phyloP scores from a whole-genome alignment of 1,284 basidiomycete genomes.

The Athelia psychrophila region DNA sequence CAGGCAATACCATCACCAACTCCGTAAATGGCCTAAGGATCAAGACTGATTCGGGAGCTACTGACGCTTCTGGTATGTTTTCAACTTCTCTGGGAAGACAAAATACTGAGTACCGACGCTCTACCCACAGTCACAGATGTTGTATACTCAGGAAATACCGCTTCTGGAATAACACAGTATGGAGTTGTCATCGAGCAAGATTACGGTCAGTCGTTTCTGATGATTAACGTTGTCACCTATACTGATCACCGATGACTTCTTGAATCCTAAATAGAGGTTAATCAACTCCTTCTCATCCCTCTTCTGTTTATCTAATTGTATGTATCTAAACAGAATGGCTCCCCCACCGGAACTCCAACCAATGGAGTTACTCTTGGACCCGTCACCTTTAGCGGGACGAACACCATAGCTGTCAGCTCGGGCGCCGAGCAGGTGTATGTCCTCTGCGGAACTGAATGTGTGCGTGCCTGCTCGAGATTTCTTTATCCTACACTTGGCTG shows the following conservation, averaged over 20 bases:
- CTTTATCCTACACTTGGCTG: too few relatives aligned
- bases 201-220: not conserved
- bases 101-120: not conserved
- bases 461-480: not conserved
- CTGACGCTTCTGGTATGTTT: constrained; percentile 1
- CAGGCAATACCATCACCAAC: not conserved
- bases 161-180: not conserved
- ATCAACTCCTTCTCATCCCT: not conserved
- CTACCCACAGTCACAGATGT: not conserved
- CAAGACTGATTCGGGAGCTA: not conserved
- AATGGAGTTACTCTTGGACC: constrained; percentile 3
- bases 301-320: not conserved
- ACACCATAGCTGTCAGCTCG: not conserved
- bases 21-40: not conserved
- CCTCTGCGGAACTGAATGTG: not conserved
- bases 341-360: constrained; percentile 1
- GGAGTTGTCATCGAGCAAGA: constrained; percentile 4
- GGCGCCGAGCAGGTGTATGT: not conserved
- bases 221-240: too few relatives aligned
- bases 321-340: constrained; percentile 1
- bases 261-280: too few relatives aligned
- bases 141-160: not conserved
- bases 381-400: not conserved
- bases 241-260: too few relatives aligned
- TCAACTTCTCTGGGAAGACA: too few relatives aligned